Percentiles rank a stretch among this genome's conserved stretches.
Evolutionary conservation across 306 rosid species (phyloP).

Genomic region (Trichosanthes truncata): DNA sequence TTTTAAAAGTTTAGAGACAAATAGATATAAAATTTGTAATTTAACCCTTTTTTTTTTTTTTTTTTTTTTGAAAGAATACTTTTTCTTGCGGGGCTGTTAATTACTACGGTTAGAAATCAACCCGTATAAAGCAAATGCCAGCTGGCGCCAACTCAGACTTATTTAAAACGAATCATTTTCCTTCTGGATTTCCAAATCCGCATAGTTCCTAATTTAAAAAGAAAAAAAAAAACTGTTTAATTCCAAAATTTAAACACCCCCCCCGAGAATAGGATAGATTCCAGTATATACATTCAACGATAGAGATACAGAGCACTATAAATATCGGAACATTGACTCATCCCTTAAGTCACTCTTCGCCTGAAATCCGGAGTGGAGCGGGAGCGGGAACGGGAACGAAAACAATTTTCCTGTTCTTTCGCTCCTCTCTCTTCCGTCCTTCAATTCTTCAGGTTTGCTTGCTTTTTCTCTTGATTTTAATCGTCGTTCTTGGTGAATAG

Average conservation of each 20-base stretch:
- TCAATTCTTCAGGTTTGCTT: neutral
- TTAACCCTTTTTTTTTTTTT: too few species aligned
- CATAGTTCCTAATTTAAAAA: neutral
- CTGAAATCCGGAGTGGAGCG: neutral
- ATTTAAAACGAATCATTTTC: neutral
- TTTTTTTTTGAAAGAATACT: too few species aligned
- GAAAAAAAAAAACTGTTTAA: neutral
- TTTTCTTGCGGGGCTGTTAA: too few species aligned
- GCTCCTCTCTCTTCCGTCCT: neutral
- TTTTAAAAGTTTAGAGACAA: too few species aligned
- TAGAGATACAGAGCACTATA: neutral
- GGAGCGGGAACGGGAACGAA: neutral
- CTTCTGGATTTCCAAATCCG: neutral
- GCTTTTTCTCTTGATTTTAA: neutral
- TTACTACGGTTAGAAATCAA: too few species aligned
- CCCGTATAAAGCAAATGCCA: neutral
- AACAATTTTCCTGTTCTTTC: neutral
- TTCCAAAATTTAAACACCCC: neutral
- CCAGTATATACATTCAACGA: neutral
- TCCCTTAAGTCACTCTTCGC: neutral
- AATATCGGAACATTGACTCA: neutral
- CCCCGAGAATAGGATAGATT: neutral
- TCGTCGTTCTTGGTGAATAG: neutral
- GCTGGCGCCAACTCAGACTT: slow-evolving; percentile 6
- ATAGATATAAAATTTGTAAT: too few species aligned